phyloP scores from a whole-genome alignment of 2,329 filamentous ascomycete species.

The Neonectria magnoliae region DNA sequence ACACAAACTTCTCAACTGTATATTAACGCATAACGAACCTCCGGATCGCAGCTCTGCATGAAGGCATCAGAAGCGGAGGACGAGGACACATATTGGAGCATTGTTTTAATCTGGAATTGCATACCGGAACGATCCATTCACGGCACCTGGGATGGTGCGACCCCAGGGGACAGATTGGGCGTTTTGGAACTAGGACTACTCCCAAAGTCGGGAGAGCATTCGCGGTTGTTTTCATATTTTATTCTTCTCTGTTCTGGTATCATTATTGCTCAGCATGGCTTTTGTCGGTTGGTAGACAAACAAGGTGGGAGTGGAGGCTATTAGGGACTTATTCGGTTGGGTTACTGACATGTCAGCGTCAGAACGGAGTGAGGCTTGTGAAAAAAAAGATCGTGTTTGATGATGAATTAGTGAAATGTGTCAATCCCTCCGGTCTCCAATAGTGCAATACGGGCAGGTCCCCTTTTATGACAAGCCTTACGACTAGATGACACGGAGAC shows the following conservation, averaged over 20 bases:
- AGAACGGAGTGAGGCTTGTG: conserved; percentile 37
- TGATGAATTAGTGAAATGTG: conserved; percentile 5
- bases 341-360: conserved; percentile 24
- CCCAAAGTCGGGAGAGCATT: background rate
- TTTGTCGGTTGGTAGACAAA: conserved; percentile 21
- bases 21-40: conserved; percentile 43
- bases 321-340: conserved; percentile 14
- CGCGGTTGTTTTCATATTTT: conserved; percentile 1
- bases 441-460: background rate
- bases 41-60: conserved; percentile 30
- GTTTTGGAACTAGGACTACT: conserved; percentile 25
- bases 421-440: background rate
- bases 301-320: conserved; percentile 29
- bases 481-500: background rate
- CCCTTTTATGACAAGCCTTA: too few species aligned
- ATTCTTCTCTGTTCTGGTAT: conserved; percentile 24
- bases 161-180: conserved; percentile 30
- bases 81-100: conserved; percentile 36
- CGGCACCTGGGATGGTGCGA: conserved; percentile 8
- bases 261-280: conserved; percentile 24
- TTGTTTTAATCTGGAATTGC: conserved; percentile 29
- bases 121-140: conserved; percentile 15
- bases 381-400: conserved; percentile 33
- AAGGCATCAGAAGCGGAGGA: conserved; percentile 32
- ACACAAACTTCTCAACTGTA: conserved; percentile 35